phyloP scores from a whole-genome alignment of 352 stramenopile species.

The Saprolegnia diclina region DNA sequence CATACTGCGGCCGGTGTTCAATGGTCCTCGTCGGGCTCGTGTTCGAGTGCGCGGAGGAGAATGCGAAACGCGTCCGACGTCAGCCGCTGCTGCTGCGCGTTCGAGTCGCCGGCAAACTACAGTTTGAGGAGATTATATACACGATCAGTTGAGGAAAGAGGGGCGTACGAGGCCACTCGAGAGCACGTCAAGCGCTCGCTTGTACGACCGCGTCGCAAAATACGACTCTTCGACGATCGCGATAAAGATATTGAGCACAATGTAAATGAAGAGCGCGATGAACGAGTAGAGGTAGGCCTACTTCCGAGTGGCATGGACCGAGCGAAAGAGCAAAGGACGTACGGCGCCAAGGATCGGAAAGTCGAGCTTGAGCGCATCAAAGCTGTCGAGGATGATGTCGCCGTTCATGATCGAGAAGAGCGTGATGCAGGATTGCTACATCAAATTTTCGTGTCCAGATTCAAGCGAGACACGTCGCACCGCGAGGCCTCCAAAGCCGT shows the following conservation, averaged over 20 bases:
- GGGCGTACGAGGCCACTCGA: neutral
- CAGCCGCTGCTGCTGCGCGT: slow-evolving; percentile 41
- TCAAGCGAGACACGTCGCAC: slow-evolving; percentile 43
- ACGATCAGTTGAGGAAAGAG: no score
- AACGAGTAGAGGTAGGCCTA: slow-evolving; percentile 80
- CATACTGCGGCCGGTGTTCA: no score
- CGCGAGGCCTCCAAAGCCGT: slow-evolving; percentile 51
- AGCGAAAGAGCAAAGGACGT: neutral
- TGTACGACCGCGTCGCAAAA: slow-evolving; percentile 73
- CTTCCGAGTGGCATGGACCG: neutral
- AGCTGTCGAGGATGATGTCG: slow-evolving; percentile 87
- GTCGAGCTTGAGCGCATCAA: slow-evolving; percentile 68
- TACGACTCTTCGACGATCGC: slow-evolving; percentile 89
- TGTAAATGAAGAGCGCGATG: slow-evolving; percentile 90
- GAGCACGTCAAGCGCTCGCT: slow-evolving; percentile 55
- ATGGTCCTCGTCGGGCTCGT: slow-evolving; percentile 18
- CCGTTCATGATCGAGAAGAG: slow-evolving; percentile 89
- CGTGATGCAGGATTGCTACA: slow-evolving; percentile 38
- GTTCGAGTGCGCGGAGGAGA: slow-evolving; percentile 43
- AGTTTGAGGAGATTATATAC: no score
- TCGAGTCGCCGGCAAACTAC: slow-evolving; percentile 34
- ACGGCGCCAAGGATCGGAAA: slow-evolving; percentile 63
- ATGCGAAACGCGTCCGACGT: slow-evolving; percentile 51
- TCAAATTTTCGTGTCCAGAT: no score
- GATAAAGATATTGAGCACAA: slow-evolving; percentile 91